phyloP scores from a whole-genome alignment of 352 stramenopile species.

The Globisporangium uncinulatum region DNA sequence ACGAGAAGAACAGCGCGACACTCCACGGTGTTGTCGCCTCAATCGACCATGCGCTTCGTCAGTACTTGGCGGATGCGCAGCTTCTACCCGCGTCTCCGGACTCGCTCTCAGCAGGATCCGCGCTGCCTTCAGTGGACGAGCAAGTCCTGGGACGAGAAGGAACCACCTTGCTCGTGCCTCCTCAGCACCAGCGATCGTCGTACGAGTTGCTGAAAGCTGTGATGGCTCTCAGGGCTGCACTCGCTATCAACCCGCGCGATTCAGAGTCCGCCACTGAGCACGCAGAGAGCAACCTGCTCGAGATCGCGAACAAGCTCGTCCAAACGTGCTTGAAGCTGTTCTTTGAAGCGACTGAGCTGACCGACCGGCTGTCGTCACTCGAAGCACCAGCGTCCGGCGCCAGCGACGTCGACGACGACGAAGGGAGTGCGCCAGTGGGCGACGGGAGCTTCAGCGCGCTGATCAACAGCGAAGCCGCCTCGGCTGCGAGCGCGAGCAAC shows the following conservation, averaged over 20 bases:
- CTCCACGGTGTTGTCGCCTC: constrained; percentile 25
- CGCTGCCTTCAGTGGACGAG: background rate
- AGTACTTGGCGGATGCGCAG: constrained; percentile 16
- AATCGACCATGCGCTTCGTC: constrained; percentile 29
- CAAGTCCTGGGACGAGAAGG: background rate
- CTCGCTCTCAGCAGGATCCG: constrained; percentile 10
- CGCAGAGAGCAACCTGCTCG: constrained; percentile 16
- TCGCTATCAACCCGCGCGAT: constrained; percentile 5
- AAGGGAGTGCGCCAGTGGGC: constrained; percentile 5
- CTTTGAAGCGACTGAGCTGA: constrained; percentile 64
- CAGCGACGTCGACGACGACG: constrained; percentile 6
- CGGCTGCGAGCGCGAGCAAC: constrained; percentile 3
- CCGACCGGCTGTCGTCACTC: constrained; percentile 36
- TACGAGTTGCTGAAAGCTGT: constrained; percentile 16
- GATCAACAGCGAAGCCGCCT: constrained; percentile 5
- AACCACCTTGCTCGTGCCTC: background rate
- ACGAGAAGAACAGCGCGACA: constrained; percentile 30
- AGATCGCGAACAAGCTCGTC: constrained; percentile 28
- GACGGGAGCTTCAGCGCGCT: constrained; percentile 11
- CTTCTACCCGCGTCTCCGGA: constrained; percentile 1
- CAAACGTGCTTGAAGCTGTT: constrained; percentile 47
- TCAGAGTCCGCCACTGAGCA: background rate
- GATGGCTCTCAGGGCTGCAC: constrained; percentile 20
- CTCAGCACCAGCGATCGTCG: background rate
- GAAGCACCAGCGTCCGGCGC: constrained; percentile 8